Base-by-base conservation (phyloP, 2,329 filamentous ascomycete genomes). In the Beauveria caledonica region DNA sequence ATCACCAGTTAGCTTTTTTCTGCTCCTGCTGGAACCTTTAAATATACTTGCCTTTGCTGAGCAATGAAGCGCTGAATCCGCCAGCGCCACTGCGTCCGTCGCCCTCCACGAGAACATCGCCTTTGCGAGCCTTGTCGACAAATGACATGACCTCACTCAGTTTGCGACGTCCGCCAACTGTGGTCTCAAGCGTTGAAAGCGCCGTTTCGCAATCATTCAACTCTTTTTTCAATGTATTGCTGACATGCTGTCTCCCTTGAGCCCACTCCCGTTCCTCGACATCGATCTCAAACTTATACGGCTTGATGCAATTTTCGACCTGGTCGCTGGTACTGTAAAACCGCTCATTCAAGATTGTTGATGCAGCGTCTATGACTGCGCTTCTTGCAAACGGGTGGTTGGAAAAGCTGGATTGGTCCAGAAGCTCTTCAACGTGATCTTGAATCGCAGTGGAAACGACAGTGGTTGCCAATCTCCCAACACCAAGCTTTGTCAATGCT, bases 271-370 rank as follows among this genome's bases (percentile, higher is more conserved):
- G 80, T 44, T 92, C 89, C 69, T 96, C 91, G 49, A 99, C 86
- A 67, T 99, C 94, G 62, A 99, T 96, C 64, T 97, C 92, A 66
- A 93, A 97, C 72, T 99, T 99, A 79, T 93, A 99, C 0, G 95
- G 94, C 74, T 99, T 99, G 75, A 99, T 95, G 71, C 93, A 99
- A 71, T 97, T 97, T 73, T 99, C 94, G 1, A 99, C 90, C 74
- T 97, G 94, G 69, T 99, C 95, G 64, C 90, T 94, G 1, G 95
- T 99, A 74, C 93, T 94, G 76, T 97, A 97, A 64, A 96, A 96
- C 15, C 93, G 83, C 68, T 99, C 94, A 65, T 94, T 94, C 13
- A 99, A 77, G 58, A 99, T 97, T 27, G 86, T 88, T 0, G 90
- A 89, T 1, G 92, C 91, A 1, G 94, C 92, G 67, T 97, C 92